Conservation (phyloP, 148 eudicot genomes). For the Spergularia bocconei region DNA sequence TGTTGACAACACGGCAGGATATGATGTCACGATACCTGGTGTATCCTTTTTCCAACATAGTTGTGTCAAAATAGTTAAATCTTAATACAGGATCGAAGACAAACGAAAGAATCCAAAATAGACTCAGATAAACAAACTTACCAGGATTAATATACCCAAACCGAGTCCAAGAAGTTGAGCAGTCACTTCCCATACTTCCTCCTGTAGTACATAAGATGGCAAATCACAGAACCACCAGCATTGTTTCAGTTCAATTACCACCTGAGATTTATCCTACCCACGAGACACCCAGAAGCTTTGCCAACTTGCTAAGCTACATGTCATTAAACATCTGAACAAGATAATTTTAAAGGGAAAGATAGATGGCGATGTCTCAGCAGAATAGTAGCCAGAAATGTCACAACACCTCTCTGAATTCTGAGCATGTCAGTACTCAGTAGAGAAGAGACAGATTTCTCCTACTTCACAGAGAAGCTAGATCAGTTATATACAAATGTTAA, state of each 20-base stretch:
- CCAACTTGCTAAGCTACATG: not conserved
- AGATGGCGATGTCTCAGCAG: not conserved
- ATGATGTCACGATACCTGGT: slow-evolving; percentile 64
- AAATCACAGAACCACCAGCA: not conserved
- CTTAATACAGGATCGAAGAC: not conserved
- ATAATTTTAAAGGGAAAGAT: not conserved
- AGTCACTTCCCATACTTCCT: slow-evolving; percentile 98
- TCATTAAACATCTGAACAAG: not conserved
- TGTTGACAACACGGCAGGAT: slow-evolving; percentile 48
- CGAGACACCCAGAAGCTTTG: not conserved
- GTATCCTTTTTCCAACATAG: slow-evolving; percentile 47
- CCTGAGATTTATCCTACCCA: not conserved
- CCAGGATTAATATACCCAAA: slow-evolving; percentile 80
- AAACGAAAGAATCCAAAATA: not conserved
- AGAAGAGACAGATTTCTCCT: too few relatives aligned
- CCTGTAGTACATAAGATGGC: slow-evolving; percentile 39
- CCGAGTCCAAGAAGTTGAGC: slow-evolving; percentile 94
- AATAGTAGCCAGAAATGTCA: too few relatives aligned
- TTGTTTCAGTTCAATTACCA: not conserved
- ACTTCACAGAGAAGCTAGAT: too few relatives aligned
- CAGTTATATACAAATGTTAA: too few relatives aligned
- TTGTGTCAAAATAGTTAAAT: not conserved
- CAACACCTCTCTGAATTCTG: too few relatives aligned
- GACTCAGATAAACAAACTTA: slow-evolving; percentile 19
- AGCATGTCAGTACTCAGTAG: too few relatives aligned